Conservation (phyloP, 1,284 basidiomycete genomes). For the Ustilago loliicola region DNA sequence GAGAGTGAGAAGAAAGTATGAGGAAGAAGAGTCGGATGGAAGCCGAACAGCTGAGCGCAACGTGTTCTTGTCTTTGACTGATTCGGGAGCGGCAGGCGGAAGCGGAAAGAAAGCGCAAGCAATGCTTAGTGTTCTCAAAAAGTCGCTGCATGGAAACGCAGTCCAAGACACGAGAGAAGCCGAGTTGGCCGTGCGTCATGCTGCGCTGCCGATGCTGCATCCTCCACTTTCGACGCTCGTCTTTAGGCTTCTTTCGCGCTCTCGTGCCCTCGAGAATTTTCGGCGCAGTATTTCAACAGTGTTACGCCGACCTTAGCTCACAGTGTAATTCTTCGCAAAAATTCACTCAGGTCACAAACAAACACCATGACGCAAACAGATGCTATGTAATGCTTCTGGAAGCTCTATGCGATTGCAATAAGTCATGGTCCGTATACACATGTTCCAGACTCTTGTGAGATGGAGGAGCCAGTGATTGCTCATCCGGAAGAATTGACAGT, state of each 20-base stretch:
- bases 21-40: neutral
- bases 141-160: slow-evolving; percentile 9
- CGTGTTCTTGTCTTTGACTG: neutral
- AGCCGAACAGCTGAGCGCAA: neutral
- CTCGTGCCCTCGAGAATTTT: slow-evolving; percentile 33
- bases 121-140: neutral
- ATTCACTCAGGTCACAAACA: no score
- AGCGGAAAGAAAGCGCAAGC: neutral
- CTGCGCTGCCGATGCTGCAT: slow-evolving; percentile 11
- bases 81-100: neutral
- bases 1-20: neutral
- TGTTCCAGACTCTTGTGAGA: neutral
- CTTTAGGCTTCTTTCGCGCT: slow-evolving; percentile 29
- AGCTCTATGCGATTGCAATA: slow-evolving; percentile 11
- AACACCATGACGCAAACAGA: neutral
- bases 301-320: neutral
- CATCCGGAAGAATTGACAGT: slow-evolving; percentile 33
- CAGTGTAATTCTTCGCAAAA: neutral
- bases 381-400: neutral
- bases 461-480: neutral
- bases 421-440: neutral
- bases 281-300: neutral
- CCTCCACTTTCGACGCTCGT: slow-evolving; percentile 34
- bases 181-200: slow-evolving; percentile 24
- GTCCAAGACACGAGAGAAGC: no score